phyloP scores from a whole-genome alignment of 2,329 filamentous ascomycete genomes.

The Fusarium sp. region DNA sequence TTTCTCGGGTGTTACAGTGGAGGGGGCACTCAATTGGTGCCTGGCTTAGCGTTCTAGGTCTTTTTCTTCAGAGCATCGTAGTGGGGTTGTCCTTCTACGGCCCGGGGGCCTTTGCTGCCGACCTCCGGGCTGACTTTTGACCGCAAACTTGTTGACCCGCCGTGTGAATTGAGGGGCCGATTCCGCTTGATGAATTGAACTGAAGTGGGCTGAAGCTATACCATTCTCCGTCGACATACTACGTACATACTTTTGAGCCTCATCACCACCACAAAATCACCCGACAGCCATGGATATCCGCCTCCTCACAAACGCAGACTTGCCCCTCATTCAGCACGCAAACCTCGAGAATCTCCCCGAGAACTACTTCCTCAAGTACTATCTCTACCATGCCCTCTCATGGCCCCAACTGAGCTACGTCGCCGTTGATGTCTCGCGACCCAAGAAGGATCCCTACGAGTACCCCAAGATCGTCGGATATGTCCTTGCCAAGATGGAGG shows the following conservation, averaged over 20 bases:
- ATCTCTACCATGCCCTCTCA: constrained; percentile 97
- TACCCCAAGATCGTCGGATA: constrained; percentile 99
- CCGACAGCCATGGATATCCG: constrained; percentile 85
- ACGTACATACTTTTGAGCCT: constrained; percentile 18
- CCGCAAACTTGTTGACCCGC: constrained; percentile 27
- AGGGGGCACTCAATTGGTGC: constrained; percentile 19
- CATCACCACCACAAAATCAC: neutral
- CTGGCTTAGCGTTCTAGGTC: constrained; percentile 18
- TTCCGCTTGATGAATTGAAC: constrained; percentile 8
- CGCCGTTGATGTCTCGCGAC: constrained; percentile 89
- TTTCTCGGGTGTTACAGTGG: constrained; percentile 29
- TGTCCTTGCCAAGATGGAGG: constrained; percentile 99
- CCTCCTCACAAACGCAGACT: constrained; percentile 82
- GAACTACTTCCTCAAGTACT: constrained; percentile 99
- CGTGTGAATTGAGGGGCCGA: constrained; percentile 23
- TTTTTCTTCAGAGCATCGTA: constrained; percentile 1
- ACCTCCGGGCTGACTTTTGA: constrained; percentile 16
- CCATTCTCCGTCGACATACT: constrained; percentile 3
- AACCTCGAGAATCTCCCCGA: constrained; percentile 99
- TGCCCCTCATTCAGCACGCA: constrained; percentile 94
- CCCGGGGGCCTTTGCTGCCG: constrained; percentile 22
- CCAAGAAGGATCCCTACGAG: constrained; percentile 81
- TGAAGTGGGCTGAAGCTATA: constrained; percentile 31
- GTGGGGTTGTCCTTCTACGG: constrained; percentile 11
- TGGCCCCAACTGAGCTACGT: constrained; percentile 99